Base-by-base conservation (phyloP, 2,329 filamentous ascomycete genomes). In the Arthrobotrys pseudoclavata region DNA sequence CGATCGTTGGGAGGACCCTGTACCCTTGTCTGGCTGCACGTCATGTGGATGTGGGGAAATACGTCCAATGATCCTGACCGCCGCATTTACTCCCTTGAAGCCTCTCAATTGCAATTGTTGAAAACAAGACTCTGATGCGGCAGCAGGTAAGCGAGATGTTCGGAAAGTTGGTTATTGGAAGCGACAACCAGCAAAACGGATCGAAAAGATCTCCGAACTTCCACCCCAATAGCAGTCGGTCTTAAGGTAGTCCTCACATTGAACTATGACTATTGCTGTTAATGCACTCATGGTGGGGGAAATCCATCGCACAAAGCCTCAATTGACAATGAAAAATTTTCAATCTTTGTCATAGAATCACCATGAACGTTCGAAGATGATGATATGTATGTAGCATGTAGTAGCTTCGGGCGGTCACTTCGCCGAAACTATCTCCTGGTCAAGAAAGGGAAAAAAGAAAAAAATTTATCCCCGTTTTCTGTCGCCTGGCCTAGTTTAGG, bases 1-100 rank as follows among this genome's bases (percentile, higher is more conserved):
- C 55, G 68, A 70, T 62, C 61, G 66, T 70, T 52, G 67, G 55
- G 67, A 37, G 55, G 55, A 37, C 60, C 22, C 13, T 20, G 37
- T 13, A 48, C 45, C 45, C 31, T 34, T 26, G 52, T 53, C 34
- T 37, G 15, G 15, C 6, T 63, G 45, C 66, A 74, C 69, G 69
- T 74, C 69, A 74, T 74, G 69, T 63, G 52, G 40, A 53, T 42
- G 48, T 48, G 48, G 60, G 55, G 55, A 60, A 60, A 18, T 42
- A 13, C n/a, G 15, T 18, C 31, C 15, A 42, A 69, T 12, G 26
- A 48, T 53, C 45, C 53, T 48, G 22, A 31, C 7, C 50, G 69
- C 69, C 69, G 69, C 69, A 71, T 29, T 55, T 45, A 47, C 31
- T 40, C 18, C 42, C 34, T 60, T 61, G 64, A 60, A 29, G 34